Evolutionary conservation across 805 yeast species (phyloP), one percentile per base, ranked within the genome.

Genomic region (Lachancea thermotolerans): DNA sequence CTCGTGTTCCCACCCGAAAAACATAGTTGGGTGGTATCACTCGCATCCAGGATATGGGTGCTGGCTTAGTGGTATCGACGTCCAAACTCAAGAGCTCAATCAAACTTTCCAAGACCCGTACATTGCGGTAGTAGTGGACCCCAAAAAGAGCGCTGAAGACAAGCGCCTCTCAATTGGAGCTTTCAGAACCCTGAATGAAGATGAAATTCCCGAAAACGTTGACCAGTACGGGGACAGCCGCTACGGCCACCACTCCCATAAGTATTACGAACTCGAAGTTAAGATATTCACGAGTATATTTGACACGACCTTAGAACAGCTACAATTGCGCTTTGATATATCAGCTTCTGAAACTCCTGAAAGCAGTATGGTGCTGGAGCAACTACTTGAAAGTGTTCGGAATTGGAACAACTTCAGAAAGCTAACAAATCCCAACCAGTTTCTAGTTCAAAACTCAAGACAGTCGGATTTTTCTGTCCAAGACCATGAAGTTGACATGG

Each of bases 11-110:
- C 63, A 76, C n/a, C 49, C 60, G n/a, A 82, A 85, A 50, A 76
- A 85, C 53, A 84, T 91, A 17, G 86, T 93, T 12, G 99, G 99
- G 9, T 91, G 99, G 99, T 91, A 93, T 65, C 99, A 91, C 64
- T 88, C 98, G 73, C 99, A 91, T 64, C 99, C 99, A 0, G 96
- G 96, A 0, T 91, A 89, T 63, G 97, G 96, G 14, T 90, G 97
- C 62, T 91, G 97, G 96, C 66, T 91, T 37, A 82, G 93, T 44
- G 95, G 93, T 3, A 88, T 91, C 34, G 98, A 91, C 65, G 95
- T 93, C 30, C 81, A 85, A 37, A 91, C 98, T 0, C 98, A 91
- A 60, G 59, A 69, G 17, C 73, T 88, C 59, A 88, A 90, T 56
- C 97, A 89, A 65, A 79, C 77, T 46, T 88, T 81, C 59, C 96